Evolutionary conservation across 2,329 filamentous ascomycete genomes (phyloP), one percentile per base, ranked within the genome.

Genomic region (Chaetomiaceae sp.): DNA sequence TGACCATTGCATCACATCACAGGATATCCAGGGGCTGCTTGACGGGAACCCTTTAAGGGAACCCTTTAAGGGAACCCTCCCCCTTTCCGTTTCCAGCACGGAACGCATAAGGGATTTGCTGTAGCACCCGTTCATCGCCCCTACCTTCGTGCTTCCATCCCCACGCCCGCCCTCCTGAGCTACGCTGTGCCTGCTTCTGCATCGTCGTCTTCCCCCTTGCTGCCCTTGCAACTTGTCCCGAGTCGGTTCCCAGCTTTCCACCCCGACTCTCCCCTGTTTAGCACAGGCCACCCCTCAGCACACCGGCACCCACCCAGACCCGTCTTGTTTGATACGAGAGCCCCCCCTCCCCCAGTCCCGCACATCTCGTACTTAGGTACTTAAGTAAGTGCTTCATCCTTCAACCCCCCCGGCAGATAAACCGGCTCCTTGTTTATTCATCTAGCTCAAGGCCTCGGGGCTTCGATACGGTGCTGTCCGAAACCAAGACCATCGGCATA

Each of bases 131-230:
- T 51, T 33, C 39, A 34, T 54, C 44, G 20, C 39, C 44, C 50
- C 44, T 38, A 25, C 44, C 33, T 23, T 7, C 23, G 14, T 27
- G 23, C 43, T 27, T 44, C 38, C 23, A 25, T 34, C 17, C 10
- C 27, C 23, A 25, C 30, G 14, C 10, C 27, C 14, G 34, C 43
- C 38, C 41, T 19, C 45, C 38, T 17, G 34, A 55, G 51, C 55
- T 46, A 21, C 53, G 55, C 53, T 52, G 53, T 54, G 53, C 53
- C 53, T 55, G 45, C 53, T 57, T 47, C 41, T 41, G 53, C 44
- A 25, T 55, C 17, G 38, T 48, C 47, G 44, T 44, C 16, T 31
- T 19, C 27, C 35, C 38, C 37, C 19, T 23, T 23, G 37, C n/a
- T 37, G 16, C 16, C 16, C 34, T 20, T 41, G 27, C 38, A 33